Evolutionary conservation across 768 basidiomycete genomes (phyloP), one percentile per base, ranked within the genome.

Genomic region (Termitomyces sp.): DNA sequence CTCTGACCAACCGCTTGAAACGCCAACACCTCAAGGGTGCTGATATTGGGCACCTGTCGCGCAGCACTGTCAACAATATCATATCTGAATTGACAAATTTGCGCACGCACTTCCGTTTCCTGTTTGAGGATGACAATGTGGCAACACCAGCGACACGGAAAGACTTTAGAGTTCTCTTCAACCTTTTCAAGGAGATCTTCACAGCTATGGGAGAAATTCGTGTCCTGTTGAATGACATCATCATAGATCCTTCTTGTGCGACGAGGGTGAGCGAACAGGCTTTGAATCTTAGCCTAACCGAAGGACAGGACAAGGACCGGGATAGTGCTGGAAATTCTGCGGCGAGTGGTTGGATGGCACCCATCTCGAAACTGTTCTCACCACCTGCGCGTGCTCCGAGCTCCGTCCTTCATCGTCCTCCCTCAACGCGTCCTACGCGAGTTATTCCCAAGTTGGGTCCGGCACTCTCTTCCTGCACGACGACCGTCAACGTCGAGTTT

Each of bases 401-500:
- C 31, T 61, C 69, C 59, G 53, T 59, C 18, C 58, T 61, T 42
- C 63, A 59, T 22, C 51, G 22, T 47, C 22, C 46, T 29, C 22
- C 52, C 8, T 63, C 57, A 42, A 61, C 67, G 49, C 69, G 70
- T 14, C 62, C 71, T 8, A 62, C 76, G 14, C 79, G 83, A 27
- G 71, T 82, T 6, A 87, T 85, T 24, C 91, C 88, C 2, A 98
- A 98, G 69, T 79, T 89, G 27, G 83, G 84, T 0, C 89, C 95
- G 2, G 92, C 91, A 12, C 81, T 94, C 31, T 86, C 89, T 12
- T 92, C 97, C 10, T 92, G 91, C 22, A 79, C 90, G 2, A 95
- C 91, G 49, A 94, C 93, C 1, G 95, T 98, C 64, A 97, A 94
- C 58, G 96, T 99, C 56, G 95, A 97, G 75, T 98, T 98, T 71